phyloP scores from a whole-genome alignment of 345 rosid species.

The Euphorbia pulcherrima region DNA sequence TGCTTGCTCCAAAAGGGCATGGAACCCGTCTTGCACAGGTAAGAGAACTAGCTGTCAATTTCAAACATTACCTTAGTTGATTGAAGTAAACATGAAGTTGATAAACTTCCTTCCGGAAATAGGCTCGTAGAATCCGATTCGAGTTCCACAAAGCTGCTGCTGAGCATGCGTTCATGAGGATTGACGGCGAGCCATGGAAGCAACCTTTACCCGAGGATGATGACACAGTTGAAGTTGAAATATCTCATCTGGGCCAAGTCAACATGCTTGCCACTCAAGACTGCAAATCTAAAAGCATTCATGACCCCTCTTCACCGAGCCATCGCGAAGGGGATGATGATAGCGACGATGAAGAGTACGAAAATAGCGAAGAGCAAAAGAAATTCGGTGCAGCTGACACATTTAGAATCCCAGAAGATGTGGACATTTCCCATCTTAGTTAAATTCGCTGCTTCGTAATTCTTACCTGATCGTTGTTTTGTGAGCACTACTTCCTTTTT shows the following conservation, averaged over 20 bases:
- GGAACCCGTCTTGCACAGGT: slow-evolving; percentile 95
- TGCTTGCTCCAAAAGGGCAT: slow-evolving; percentile 78
- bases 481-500: background rate
- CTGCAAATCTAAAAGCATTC: slow-evolving; percentile 54
- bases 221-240: slow-evolving; percentile 73
- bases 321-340: slow-evolving; percentile 21
- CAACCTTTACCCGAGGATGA: slow-evolving; percentile 69
- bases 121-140: slow-evolving; percentile 70
- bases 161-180: slow-evolving; percentile 73
- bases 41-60: background rate
- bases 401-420: slow-evolving; percentile 75
- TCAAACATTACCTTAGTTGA: background rate
- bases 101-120: slow-evolving; percentile 10
- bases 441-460: slow-evolving; percentile 1
- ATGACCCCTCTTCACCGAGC: slow-evolving; percentile 34
- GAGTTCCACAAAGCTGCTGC: slow-evolving; percentile 76
- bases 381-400: slow-evolving; percentile 95
- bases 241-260: slow-evolving; percentile 83
- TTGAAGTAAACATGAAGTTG: background rate
- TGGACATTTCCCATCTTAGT: slow-evolving; percentile 71
- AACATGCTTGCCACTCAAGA: slow-evolving; percentile 77
- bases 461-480: background rate
- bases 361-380: slow-evolving; percentile 41
- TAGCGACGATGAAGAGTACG: slow-evolving; percentile 21
- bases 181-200: slow-evolving; percentile 94